Base-by-base conservation (phyloP, 2,329 filamentous ascomycete species). In the Colletotrichum sublineola region DNA sequence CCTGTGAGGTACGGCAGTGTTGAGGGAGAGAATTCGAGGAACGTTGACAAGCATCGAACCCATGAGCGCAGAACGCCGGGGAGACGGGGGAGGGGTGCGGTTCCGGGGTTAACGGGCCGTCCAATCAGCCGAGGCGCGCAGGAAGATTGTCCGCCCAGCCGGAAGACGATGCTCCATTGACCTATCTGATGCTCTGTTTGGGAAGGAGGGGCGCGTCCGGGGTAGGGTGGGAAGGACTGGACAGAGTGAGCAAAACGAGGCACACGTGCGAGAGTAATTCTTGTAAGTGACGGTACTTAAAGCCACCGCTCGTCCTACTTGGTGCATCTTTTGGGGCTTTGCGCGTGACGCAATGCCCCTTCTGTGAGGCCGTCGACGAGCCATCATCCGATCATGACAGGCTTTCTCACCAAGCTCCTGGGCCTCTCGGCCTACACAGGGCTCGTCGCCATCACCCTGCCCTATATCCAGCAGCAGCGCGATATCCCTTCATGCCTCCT, bases 121-220 rank as follows among this genome's bases (percentile, higher is more conserved):
- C 33, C 48, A 62, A 67, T 56, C 46, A 67, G 40, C 40, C 56
- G 40, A 50, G 15, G 31, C 31, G 48, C 68, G 68, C 63, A 57
- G 33, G 48, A 55, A 55, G 42, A 44, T 71, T 63, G 55, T 63
- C 71, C 62, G 67, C 67, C 68, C 33, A 52, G 62, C 62, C 71
- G 71, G 71, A 73, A 57, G 71, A 71, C 57, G 62, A 73, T 38
- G 67, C 67, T 73, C 67, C 71, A 71, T 73, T 53, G 66, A 69
- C 50, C 71, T 53, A 71, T 63, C 56, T 63, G 71, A 67, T 57
- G 67, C 71, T 20, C 9, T 20, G 50, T 48, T 29, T 18, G 44
- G 14, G 18, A 9, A 9, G 6, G 1, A 4, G 44, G 4, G 53
- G 44, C 42, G 50, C n/a, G 14, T 52, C 20, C 24, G 24, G 24